phyloP scores from a whole-genome alignment of 257 asterid genomes.

The Penstemon davidsonii region DNA sequence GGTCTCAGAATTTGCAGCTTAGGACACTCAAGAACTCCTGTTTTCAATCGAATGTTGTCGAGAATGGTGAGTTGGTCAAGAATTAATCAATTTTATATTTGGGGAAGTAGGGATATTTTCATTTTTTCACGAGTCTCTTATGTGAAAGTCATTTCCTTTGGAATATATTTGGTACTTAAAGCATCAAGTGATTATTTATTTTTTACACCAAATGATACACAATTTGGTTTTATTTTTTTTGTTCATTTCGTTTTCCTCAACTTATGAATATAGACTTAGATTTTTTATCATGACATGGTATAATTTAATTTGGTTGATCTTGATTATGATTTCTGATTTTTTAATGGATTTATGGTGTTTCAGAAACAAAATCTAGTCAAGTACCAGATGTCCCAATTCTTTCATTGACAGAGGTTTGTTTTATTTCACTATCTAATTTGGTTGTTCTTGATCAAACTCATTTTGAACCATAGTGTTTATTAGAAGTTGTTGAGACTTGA shows the following conservation, averaged over 20 bases:
- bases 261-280: not conserved
- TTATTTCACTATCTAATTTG: slow-evolving; percentile 15
- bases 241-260: not conserved
- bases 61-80: slow-evolving; percentile 41
- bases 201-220: too few relatives aligned
- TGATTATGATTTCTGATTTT: slow-evolving; percentile 20
- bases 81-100: not conserved
- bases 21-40: slow-evolving; percentile 18
- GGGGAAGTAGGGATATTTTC: too few relatives aligned
- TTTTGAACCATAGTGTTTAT: too few relatives aligned
- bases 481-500: too few relatives aligned
- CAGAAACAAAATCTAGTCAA: slow-evolving; percentile 42
- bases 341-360: not conserved
- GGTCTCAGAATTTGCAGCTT: slow-evolving; percentile 29
- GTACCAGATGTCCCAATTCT: slow-evolving; percentile 57
- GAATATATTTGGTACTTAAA: too few relatives aligned
- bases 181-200: too few relatives aligned
- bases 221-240: not conserved
- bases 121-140: too few relatives aligned
- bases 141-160: too few relatives aligned
- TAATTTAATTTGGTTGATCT: not conserved
- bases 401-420: slow-evolving; percentile 71
- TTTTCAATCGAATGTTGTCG: slow-evolving; percentile 32
- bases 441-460: not conserved
- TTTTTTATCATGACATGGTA: not conserved